phyloP scores from a whole-genome alignment of 805 yeast genomes.

The Pichia ethanolica region DNA sequence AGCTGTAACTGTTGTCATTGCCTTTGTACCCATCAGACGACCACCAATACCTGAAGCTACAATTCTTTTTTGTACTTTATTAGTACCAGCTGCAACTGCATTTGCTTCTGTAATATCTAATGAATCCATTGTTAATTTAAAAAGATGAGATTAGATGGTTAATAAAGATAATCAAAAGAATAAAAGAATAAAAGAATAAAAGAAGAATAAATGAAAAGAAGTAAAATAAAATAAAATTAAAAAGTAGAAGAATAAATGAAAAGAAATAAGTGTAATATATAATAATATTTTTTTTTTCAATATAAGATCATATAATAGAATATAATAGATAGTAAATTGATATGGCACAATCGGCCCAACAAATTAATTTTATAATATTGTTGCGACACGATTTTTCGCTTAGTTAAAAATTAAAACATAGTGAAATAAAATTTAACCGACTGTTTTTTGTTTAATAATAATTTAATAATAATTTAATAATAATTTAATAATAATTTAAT shows the following conservation, averaged over 20 bases:
- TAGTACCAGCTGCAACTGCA: slow-evolving; percentile 75
- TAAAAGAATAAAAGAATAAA: not conserved
- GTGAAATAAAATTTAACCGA: no score
- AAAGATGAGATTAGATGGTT: slow-evolving; percentile 10
- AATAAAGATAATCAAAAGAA: not conserved
- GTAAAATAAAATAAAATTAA: no score
- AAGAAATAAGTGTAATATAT: no score
- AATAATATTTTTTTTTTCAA: no score
- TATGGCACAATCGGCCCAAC: slow-evolving; percentile 1
- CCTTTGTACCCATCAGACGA: slow-evolving; percentile 72
- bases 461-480: no score
- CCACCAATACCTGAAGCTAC: slow-evolving; percentile 78
- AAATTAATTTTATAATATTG: not conserved
- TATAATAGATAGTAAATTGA: not conserved
- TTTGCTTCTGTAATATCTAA: slow-evolving; percentile 66
- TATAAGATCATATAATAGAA: no score
- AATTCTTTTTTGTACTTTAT: slow-evolving; percentile 60
- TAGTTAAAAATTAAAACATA: no score
- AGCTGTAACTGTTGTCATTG: slow-evolving; percentile 60
- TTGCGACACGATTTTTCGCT: not conserved
- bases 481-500: no score
- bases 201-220: no score
- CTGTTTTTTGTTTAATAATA: no score
- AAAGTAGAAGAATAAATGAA: no score
- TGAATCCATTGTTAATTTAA: slow-evolving; percentile 18